Conservation (phyloP, 768 basidiomycete genomes). For the Lentinula sp. region DNA sequence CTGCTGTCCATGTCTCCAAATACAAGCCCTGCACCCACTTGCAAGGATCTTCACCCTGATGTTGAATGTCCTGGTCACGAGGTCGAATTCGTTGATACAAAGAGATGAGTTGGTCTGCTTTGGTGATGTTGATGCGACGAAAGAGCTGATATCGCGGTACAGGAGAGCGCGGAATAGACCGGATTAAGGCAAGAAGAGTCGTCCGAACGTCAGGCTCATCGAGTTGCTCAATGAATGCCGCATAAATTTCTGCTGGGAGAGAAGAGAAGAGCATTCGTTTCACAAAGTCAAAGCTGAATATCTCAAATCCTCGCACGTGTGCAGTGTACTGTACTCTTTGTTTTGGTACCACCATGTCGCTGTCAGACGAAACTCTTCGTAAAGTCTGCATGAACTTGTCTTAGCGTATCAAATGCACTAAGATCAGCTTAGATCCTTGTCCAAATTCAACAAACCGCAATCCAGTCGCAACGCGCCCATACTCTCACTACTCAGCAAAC, state of each 20-base stretch:
- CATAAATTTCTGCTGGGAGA: conserved; percentile 2
- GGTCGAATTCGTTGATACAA: conserved; percentile 52
- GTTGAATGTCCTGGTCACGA: conserved; percentile 1
- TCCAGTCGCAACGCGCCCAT: conserved; percentile 78
- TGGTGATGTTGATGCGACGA: conserved; percentile 44
- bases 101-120: conserved; percentile 44
- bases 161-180: conserved; percentile 55
- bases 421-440: conserved; percentile 64
- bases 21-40: conserved; percentile 43
- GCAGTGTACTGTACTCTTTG: not conserved
- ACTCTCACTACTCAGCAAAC: conserved; percentile 71
- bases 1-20: conserved; percentile 61
- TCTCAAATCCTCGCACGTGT: not conserved
- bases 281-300: not conserved
- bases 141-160: conserved; percentile 57
- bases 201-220: not conserved
- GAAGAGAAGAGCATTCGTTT: not conserved
- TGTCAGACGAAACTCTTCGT: conserved; percentile 78
- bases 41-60: conserved; percentile 15
- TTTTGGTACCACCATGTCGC: conserved; percentile 31
- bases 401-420: conserved; percentile 11
- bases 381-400: conserved; percentile 41
- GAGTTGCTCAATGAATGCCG: not conserved
- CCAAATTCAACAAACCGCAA: conserved; percentile 89
- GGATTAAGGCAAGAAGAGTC: conserved; percentile 49